phyloP scores from a whole-genome alignment of 805 yeast species.

The Vanderwaltozyma polyspora region DNA sequence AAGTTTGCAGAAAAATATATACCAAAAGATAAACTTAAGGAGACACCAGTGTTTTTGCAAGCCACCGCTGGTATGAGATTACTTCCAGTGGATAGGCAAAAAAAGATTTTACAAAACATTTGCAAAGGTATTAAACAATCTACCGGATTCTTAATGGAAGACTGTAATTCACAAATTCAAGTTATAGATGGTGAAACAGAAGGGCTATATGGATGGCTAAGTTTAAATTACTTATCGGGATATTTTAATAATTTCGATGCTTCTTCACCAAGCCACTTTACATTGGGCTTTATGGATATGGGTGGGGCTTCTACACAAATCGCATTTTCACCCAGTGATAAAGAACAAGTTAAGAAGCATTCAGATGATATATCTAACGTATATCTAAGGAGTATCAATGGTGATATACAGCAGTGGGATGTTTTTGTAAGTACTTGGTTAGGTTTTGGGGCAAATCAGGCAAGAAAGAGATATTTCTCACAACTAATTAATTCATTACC shows the following conservation, averaged over 20 bases:
- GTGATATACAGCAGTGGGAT: constrained; percentile 63
- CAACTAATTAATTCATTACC: constrained; percentile 43
- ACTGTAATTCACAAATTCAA: constrained; percentile 63
- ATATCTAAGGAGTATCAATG: constrained; percentile 55
- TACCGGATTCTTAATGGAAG: constrained; percentile 40
- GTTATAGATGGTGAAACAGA: constrained; percentile 91
- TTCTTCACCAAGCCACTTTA: constrained; percentile 30
- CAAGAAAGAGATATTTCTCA: constrained; percentile 59
- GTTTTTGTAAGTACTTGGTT: constrained; percentile 94
- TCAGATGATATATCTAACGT: constrained; percentile 62
- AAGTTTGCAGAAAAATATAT: constrained; percentile 59
- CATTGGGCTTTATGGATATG: constrained; percentile 96
- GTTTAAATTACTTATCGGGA: constrained; percentile 72
- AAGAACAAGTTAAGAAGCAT: constrained; percentile 51
- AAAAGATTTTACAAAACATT: constrained; percentile 43
- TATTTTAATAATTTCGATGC: constrained; percentile 41
- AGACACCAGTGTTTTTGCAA: constrained; percentile 80
- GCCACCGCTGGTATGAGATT: constrained; percentile 98
- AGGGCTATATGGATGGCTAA: constrained; percentile 94
- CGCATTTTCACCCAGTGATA: constrained; percentile 73
- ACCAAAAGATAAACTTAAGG: constrained; percentile 46
- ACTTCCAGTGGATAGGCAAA: constrained; percentile 42
- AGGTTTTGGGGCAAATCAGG: constrained; percentile 96
- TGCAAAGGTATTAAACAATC: constrained; percentile 47
- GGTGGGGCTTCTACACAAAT: constrained; percentile 98